phyloP scores from a whole-genome alignment of 2,329 filamentous ascomycete genomes.

The Fusarium decemcellulare region DNA sequence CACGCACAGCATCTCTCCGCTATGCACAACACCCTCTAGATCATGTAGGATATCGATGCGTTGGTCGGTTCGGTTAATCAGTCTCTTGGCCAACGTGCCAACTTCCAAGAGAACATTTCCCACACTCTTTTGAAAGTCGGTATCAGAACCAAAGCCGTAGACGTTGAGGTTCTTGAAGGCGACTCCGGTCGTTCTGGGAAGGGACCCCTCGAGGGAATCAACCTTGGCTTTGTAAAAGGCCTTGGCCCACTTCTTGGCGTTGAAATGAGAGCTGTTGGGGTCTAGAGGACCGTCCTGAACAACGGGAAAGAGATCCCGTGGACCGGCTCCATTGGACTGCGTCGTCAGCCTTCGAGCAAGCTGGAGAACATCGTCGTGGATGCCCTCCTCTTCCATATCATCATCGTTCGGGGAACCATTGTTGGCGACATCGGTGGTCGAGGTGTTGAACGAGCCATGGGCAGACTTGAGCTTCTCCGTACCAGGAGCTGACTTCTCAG shows the following conservation, averaged over 20 bases:
- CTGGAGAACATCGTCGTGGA: slow-evolving; percentile 42
- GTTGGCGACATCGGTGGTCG: not conserved
- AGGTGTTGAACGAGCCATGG: no score
- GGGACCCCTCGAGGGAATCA: slow-evolving; percentile 43
- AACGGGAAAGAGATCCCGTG: slow-evolving; percentile 47
- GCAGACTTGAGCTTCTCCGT: no score
- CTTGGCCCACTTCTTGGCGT: slow-evolving; percentile 60
- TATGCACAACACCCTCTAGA: slow-evolving; percentile 75
- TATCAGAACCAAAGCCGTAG: slow-evolving; percentile 48
- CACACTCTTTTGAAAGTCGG: slow-evolving; percentile 48
- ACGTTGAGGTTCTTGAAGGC: slow-evolving; percentile 47
- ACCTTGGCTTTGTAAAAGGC: slow-evolving; percentile 50
- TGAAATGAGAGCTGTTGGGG: slow-evolving; percentile 57
- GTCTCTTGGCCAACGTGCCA: slow-evolving; percentile 26
- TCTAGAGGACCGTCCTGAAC: slow-evolving; percentile 50
- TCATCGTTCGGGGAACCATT: slow-evolving; percentile 25
- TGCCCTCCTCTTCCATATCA: slow-evolving; percentile 9
- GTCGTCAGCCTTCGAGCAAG: slow-evolving; percentile 49
- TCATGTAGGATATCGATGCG: slow-evolving; percentile 75
- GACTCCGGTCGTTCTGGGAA: slow-evolving; percentile 47
- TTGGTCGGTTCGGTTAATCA: slow-evolving; percentile 54
- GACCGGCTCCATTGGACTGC: slow-evolving; percentile 38
- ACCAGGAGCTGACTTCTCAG: no score
- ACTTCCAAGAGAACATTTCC: slow-evolving; percentile 46
- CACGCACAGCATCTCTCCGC: slow-evolving; percentile 80